Conservation (phyloP, 1,284 basidiomycete genomes). For the Irpex rosettiformis region DNA sequence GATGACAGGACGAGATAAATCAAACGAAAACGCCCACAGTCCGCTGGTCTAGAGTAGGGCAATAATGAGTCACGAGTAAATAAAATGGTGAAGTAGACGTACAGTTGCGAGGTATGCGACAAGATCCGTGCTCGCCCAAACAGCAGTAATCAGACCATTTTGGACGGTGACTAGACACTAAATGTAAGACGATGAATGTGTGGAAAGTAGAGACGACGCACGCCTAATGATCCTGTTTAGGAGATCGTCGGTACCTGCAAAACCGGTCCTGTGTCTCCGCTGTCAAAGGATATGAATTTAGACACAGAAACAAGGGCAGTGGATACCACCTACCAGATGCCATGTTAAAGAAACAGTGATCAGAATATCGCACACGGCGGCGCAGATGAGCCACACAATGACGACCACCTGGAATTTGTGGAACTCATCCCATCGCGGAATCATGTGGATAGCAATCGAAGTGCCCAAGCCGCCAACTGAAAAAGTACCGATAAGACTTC, state of each 20-base stretch:
- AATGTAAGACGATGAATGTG: neutral
- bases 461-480: slow-evolving; percentile 32
- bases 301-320: neutral
- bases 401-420: slow-evolving; percentile 32
- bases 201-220: slow-evolving; percentile 21
- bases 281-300: slow-evolving; percentile 14
- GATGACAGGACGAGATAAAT: no score
- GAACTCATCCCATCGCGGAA: slow-evolving; percentile 30
- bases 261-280: slow-evolving; percentile 38
- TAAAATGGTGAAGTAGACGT: slow-evolving; percentile 3
- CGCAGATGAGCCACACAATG: slow-evolving; percentile 33
- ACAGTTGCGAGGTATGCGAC: slow-evolving; percentile 28
- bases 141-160: slow-evolving; percentile 31
- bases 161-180: slow-evolving; percentile 29
- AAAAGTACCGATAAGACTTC: neutral
- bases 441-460: slow-evolving; percentile 26
- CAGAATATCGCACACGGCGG: slow-evolving; percentile 28
- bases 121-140: slow-evolving; percentile 30
- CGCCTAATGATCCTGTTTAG: slow-evolving; percentile 40
- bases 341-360: slow-evolving; percentile 30
- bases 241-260: slow-evolving; percentile 30
- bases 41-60: slow-evolving; percentile 3
- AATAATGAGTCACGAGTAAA: neutral
- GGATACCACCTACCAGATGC: slow-evolving; percentile 25
- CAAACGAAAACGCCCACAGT: slow-evolving; percentile 1